Percentiles rank a stretch among this genome's conserved stretches.
Evolutionary conservation across 1,284 basidiomycete genomes (phyloP).

Genomic region (Ceratobasidium sp.): DNA sequence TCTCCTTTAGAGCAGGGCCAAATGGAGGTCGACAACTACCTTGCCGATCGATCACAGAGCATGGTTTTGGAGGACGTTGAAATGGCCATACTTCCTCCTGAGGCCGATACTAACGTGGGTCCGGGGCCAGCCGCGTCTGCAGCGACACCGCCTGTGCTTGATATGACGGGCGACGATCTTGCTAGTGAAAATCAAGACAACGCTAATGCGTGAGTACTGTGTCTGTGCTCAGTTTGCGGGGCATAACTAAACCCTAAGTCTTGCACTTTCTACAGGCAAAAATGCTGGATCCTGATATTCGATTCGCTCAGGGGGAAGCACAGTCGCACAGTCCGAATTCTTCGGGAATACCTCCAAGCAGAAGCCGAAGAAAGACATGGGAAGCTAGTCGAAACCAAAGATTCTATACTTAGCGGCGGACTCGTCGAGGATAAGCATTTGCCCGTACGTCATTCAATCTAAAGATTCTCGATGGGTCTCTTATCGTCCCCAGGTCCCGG

Average conservation of each 20-base stretch:
- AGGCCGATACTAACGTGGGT: slow-evolving; percentile 2
- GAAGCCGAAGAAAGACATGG: slow-evolving; percentile 87
- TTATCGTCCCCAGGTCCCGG: slow-evolving; percentile 56
- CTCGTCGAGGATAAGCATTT: slow-evolving; percentile 44
- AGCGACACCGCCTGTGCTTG: slow-evolving; percentile 4
- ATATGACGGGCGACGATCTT: slow-evolving; percentile 29
- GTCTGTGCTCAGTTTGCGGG: neutral
- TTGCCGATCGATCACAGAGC: slow-evolving; percentile 23
- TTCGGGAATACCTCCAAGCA: slow-evolving; percentile 77
- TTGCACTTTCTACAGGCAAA: slow-evolving; percentile 54
- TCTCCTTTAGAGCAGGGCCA: slow-evolving; percentile 40
- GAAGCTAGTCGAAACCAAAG: slow-evolving; percentile 59
- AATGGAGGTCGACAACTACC: slow-evolving; percentile 42
- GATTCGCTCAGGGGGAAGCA: slow-evolving; percentile 80
- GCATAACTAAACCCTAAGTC: slow-evolving; percentile 14
- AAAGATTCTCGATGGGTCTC: neutral
- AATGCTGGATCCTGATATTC: slow-evolving; percentile 63
- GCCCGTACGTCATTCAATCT: slow-evolving; percentile 3
- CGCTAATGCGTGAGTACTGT: neutral
- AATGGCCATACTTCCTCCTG: slow-evolving; percentile 12
- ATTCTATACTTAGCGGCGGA: slow-evolving; percentile 66
- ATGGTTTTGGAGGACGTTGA: slow-evolving; percentile 6
- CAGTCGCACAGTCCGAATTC: slow-evolving; percentile 69
- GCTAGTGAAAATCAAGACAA: slow-evolving; percentile 14
- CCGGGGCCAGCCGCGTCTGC: neutral